Conservation (phyloP, 306 rosid species). For the cucumber (Cucumis sativus) region Cucumber_9930_V3 NC_026659.2:13698001-13698500, state of each 20-base stretch:
- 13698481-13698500: background rate
- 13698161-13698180: background rate
- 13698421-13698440: background rate
- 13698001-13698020: constrained; percentile 35
- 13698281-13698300: background rate
- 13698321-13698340: background rate
- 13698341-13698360: background rate
- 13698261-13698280: constrained; percentile 83
- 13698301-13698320: background rate
- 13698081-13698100: background rate
- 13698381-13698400: background rate
- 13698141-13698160: background rate
- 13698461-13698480: background rate
- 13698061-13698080: background rate
- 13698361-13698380: background rate
- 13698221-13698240: constrained; percentile 91
- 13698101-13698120: background rate
- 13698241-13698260: constrained; percentile 72
- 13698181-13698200: constrained; percentile 77
- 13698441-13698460: background rate
- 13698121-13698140: background rate
- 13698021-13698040: background rate
- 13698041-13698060: background rate
- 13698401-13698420: background rate
- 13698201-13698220: constrained; percentile 92